A percentile compares a stretch with the other conserved stretches of the same genome.
phyloP scores from a whole-genome alignment of 805 yeast species.

The Pichia gijzeniarum region DNA sequence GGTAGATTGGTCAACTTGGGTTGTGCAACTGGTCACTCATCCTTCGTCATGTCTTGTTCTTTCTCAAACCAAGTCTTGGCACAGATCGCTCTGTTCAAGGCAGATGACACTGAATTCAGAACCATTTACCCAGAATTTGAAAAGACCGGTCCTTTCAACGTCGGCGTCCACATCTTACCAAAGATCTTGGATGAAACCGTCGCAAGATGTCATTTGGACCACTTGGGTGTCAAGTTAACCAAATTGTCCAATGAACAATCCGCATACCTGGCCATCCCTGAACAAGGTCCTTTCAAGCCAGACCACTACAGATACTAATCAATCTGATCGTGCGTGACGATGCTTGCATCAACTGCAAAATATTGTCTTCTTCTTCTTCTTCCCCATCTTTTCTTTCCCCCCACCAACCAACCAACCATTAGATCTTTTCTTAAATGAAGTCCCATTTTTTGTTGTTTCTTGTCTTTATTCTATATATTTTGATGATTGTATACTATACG shows the following conservation, averaged over 20 bases:
- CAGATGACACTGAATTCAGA: slow-evolving; percentile 76
- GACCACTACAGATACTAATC: slow-evolving; percentile 92
- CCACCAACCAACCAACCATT: no score
- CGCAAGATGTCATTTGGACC: slow-evolving; percentile 92
- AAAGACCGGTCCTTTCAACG: slow-evolving; percentile 82
- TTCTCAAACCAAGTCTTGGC: slow-evolving; percentile 99
- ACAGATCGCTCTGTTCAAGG: slow-evolving; percentile 94
- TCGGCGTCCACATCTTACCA: slow-evolving; percentile 95
- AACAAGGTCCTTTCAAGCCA: slow-evolving; percentile 95
- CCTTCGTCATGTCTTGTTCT: slow-evolving; percentile 98
- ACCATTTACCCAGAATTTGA: slow-evolving; percentile 79
- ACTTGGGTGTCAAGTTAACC: slow-evolving; percentile 86
- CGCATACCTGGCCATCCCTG: slow-evolving; percentile 88
- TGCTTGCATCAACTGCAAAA: slow-evolving; percentile 29
- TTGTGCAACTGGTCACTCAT: slow-evolving; percentile 99
- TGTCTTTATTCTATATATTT: slow-evolving; percentile 1
- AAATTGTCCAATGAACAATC: slow-evolving; percentile 74
- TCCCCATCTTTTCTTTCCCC: no score
- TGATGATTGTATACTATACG: slow-evolving; percentile 6
- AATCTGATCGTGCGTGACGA: background rate
- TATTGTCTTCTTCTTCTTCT: no score
- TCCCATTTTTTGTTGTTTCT: background rate
- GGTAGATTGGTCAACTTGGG: slow-evolving; percentile 99
- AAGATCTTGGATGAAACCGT: slow-evolving; percentile 98
- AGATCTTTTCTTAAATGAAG: slow-evolving; percentile 2